A percentile compares a stretch with the other conserved stretches of the same genome.
phyloP scores from a whole-genome alignment of 2,329 filamentous ascomycete species.

The Fusarium penzigii region DNA sequence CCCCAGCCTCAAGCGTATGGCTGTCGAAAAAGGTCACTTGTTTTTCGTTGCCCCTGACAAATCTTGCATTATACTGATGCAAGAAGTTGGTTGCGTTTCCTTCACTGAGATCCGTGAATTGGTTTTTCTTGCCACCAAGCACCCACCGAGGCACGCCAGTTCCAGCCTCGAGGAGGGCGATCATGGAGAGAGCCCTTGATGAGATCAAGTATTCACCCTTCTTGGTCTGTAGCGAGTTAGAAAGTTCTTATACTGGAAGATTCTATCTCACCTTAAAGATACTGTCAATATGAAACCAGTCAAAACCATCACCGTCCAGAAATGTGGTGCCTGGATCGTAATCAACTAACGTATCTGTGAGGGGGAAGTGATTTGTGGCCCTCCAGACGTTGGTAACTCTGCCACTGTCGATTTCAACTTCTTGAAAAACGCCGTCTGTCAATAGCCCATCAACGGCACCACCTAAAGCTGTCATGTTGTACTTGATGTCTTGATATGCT shows the following conservation, averaged over 20 bases:
- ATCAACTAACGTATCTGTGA: conserved; percentile 21
- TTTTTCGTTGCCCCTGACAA: conserved; percentile 46
- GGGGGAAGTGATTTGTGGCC: conserved; percentile 22
- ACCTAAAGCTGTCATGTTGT: conserved; percentile 21
- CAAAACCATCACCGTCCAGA: conserved; percentile 25
- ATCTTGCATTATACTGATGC: conserved; percentile 53
- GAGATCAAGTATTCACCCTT: conserved; percentile 38
- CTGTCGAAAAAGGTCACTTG: conserved; percentile 57
- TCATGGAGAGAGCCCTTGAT: conserved; percentile 29
- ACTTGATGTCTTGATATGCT: conserved; percentile 25
- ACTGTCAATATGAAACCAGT: conserved; percentile 31
- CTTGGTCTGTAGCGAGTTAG: conserved; percentile 18
- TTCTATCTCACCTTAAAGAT: conserved; percentile 23
- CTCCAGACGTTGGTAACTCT: conserved; percentile 26
- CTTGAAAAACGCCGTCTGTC: conserved; percentile 25
- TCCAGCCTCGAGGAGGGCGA: conserved; percentile 31
- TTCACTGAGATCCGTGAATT: conserved; percentile 35
- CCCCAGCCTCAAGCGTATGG: conserved; percentile 21
- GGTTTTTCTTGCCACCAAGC: conserved; percentile 36
- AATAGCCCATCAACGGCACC: conserved; percentile 23
- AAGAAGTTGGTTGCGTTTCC: conserved; percentile 36
- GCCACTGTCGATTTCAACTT: conserved; percentile 24
- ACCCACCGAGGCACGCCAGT: conserved; percentile 34
- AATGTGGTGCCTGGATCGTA: conserved; percentile 20
- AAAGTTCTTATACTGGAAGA: not conserved